Evolutionary conservation across 1,284 basidiomycete genomes (phyloP).

Genomic region (Heterobasidion occidentale): DNA sequence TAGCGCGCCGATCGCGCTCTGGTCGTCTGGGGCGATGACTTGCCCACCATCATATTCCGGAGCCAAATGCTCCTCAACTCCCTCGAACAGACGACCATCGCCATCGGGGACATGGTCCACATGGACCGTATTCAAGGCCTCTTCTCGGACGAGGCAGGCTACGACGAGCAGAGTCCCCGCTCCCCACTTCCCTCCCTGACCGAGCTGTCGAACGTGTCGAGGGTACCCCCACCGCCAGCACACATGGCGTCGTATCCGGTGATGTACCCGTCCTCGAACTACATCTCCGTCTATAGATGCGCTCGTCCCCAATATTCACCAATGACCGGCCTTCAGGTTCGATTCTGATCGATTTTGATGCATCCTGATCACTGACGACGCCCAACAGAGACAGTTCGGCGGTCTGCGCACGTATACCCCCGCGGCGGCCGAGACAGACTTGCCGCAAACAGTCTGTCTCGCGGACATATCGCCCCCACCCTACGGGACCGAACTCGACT

Average conservation of each 20-base stretch:
- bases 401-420: not conserved
- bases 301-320: too few relatives aligned
- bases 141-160: not conserved
- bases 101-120: not conserved
- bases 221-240: not conserved
- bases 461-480: constrained; percentile 1
- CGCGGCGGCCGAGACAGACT: too few relatives aligned
- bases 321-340: too few relatives aligned
- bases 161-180: not conserved
- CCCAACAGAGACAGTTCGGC: not conserved
- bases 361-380: too few relatives aligned
- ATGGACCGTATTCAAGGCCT: not conserved
- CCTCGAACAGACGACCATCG: not conserved
- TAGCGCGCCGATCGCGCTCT: not conserved
- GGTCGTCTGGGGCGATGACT: not conserved
- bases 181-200: not conserved
- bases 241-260: not conserved
- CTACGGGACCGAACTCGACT: not conserved
- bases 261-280: too few relatives aligned
- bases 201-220: not conserved
- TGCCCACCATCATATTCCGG: too few relatives aligned
- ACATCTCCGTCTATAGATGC: too few relatives aligned
- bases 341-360: too few relatives aligned
- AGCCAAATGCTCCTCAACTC: too few relatives aligned
- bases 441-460: not conserved